These are phyloP conservation scores for Aspergillus versicolor DNA, from an alignment of 2,329 filamentous ascomycete species.

Conservation along the genomic window DNA sequence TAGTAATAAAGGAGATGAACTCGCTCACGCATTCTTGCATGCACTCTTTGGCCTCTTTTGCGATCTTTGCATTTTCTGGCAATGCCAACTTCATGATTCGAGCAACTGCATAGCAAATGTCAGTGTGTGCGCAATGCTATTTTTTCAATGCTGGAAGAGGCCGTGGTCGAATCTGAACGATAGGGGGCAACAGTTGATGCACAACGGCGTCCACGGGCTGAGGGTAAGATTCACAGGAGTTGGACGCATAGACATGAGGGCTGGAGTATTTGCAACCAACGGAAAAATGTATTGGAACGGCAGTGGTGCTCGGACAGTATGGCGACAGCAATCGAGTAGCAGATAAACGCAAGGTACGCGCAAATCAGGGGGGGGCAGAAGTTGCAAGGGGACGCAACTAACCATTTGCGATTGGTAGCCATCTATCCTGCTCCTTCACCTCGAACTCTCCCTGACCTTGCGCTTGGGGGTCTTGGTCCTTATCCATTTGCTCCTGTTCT, in stretches of 20 bases:
- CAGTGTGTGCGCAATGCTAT: conserved; percentile 15
- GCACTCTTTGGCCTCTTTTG: conserved; percentile 98
- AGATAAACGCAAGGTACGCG: conserved; percentile 45
- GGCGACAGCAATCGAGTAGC: conserved; percentile 29
- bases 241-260: neutral
- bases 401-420: conserved; percentile 99
- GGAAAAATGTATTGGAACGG: neutral
- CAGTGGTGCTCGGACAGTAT: conserved; percentile 31
- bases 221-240: neutral
- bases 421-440: conserved; percentile 99
- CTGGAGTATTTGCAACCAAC: conserved; percentile 1
- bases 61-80: conserved; percentile 97
- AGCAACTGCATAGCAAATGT: conserved; percentile 80
- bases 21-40: conserved; percentile 99
- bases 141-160: neutral
- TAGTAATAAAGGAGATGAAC: conserved; percentile 99
- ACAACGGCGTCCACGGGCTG: neutral
- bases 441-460: conserved; percentile 87
- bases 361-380: conserved; percentile 49
- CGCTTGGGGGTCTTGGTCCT: conserved; percentile 63
- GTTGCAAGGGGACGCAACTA: conserved; percentile 57
- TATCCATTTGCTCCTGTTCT: conserved; percentile 85
- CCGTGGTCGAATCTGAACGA: neutral
- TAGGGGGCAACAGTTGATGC: neutral
- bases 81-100: conserved; percentile 98